Base-by-base conservation (phyloP, 164 flowering plant species). In the Warburgia ugandensis region DNA sequence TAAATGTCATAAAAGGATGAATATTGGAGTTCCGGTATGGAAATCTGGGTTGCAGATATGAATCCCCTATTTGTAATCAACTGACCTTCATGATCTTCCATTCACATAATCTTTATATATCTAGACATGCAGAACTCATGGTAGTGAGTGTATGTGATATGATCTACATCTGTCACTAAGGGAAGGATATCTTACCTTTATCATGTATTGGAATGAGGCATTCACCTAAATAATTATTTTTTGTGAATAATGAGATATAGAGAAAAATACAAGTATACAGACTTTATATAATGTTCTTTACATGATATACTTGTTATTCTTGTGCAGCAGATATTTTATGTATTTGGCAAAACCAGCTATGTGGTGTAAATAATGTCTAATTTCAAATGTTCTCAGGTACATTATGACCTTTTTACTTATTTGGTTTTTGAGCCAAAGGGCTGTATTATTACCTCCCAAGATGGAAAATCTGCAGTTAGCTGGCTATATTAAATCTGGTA, bases 401-500 rank as follows among this genome's bases (percentile, higher is more conserved):
- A 64, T 77, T 32, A 80, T 82, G 39, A 62, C 86, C 37, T 50
- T 78, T 59, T 58, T 76, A 52, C 81, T 94, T 84, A 44, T 81
- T 29, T 82, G 89, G 94, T 43, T 48, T 56, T 76, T 94, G 28
- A 94, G 67, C 55, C 81, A 84, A 51, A 77, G 67, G 68, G 90
- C 70, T 19, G 59, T 84, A 32, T 63, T 94, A 45, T 52, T 84
- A 65, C 87, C 97, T 44, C 99, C 97, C 17, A 84, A 78, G 69
- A 37, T 84, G 67, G 83, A 80, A 64, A 58, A 69, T 29, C 60
- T 89, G 62, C 77, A 84, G 51, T 94, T 94, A 68, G 81, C 81
- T 49, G 68, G 63, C 67, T 94, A 94, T 53, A 33, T 89, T 29
- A 89, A 81, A 72, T 89, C 97, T 44, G 97, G 99, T 84, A 58